Evolutionary conservation across 495 filamentous ascomycete genomes (phyloP), one percentile per base, ranked within the genome.

Genomic region (Choiromyces venosus): DNA sequence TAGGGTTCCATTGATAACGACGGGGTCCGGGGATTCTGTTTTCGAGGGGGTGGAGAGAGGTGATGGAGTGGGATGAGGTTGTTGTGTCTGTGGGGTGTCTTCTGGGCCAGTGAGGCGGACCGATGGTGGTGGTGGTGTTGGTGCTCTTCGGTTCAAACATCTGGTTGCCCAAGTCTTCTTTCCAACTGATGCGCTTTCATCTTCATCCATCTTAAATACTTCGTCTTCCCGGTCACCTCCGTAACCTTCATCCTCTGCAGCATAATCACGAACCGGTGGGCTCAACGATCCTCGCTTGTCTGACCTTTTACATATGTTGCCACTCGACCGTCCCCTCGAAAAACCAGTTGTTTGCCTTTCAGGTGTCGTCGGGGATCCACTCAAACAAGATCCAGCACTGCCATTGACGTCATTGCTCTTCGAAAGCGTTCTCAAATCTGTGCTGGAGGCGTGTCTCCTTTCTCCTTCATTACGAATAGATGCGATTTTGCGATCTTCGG

Each of bases 1-100:
- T 93, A 92, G 0, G 92, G 92, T 81, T 95, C 88, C 80, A 92
- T 92, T 2, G 93, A 91, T 79, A 95, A n/a, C 70, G 12, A 66
- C 52, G 56, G 64, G 25, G 71, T 74, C 74, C 3, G 74, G 76
- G 21, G 66, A 67, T 18, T 66, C 61, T 39, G 35, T 71, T 66
- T 70, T 56, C 19, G 25, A 37, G 25, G 37, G 19, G 35, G 46
- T 37, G 65, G 56, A 52, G 16, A 66, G 72, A 7, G 56, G 69
- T 35, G 52, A n/a, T 7, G 21, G 19, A 44, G 29, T 52, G 65
- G 25, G 52, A 6, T 61, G 18, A 29, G 37, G 35, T 36, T 46
- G 65, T 25, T 18, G 71, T 10, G 21, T 40, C 76, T 81, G 10
- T 82, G 78, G n/a, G 78, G 69, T 21, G 68, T 72, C 5, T 75